phyloP scores from a whole-genome alignment of 257 asterid genomes.

The Parsonsia alboflavescens region DNA sequence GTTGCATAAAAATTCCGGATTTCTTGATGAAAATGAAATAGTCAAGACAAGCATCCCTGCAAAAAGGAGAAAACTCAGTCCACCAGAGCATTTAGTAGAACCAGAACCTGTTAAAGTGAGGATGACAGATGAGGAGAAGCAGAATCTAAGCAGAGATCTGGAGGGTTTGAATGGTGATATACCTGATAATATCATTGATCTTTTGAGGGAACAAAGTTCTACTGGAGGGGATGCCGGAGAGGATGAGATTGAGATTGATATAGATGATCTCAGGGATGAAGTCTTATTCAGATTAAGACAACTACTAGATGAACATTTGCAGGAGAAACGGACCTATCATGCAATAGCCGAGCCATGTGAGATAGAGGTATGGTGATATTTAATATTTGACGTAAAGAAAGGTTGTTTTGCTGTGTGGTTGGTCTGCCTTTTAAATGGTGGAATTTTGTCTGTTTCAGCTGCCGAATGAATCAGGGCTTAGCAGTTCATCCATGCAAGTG shows the following conservation, averaged over 20 bases:
- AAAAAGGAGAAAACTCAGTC: slow-evolving; percentile 61
- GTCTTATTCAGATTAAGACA: slow-evolving; percentile 51
- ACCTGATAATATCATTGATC: slow-evolving; percentile 51
- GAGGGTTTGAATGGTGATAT: slow-evolving; percentile 49
- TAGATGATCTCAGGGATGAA: slow-evolving; percentile 59
- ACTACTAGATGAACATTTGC: slow-evolving; percentile 59
- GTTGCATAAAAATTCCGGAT: slow-evolving; percentile 32
- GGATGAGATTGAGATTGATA: slow-evolving; percentile 77
- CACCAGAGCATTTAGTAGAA: slow-evolving; percentile 32
- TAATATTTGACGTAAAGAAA: neutral
- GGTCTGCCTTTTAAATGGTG: slow-evolving; percentile 9
- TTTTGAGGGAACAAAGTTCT: slow-evolving; percentile 54
- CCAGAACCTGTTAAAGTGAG: slow-evolving; percentile 41
- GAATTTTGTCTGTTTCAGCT: slow-evolving; percentile 46
- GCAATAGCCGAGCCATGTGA: slow-evolving; percentile 65
- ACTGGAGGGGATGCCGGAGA: slow-evolving; percentile 49
- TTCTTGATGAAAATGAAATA: slow-evolving; percentile 35
- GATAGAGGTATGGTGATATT: slow-evolving; percentile 56
- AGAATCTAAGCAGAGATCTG: slow-evolving; percentile 47
- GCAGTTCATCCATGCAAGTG: slow-evolving; percentile 80
- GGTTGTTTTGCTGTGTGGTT: neutral
- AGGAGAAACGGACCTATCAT: slow-evolving; percentile 37
- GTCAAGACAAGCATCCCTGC: slow-evolving; percentile 34
- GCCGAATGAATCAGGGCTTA: slow-evolving; percentile 76
- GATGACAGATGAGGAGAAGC: slow-evolving; percentile 66